Percentiles rank a stretch among this genome's conserved stretches.
Conservation (phyloP, 805 yeast species). For the Candida nonsorbophila region DNA sequence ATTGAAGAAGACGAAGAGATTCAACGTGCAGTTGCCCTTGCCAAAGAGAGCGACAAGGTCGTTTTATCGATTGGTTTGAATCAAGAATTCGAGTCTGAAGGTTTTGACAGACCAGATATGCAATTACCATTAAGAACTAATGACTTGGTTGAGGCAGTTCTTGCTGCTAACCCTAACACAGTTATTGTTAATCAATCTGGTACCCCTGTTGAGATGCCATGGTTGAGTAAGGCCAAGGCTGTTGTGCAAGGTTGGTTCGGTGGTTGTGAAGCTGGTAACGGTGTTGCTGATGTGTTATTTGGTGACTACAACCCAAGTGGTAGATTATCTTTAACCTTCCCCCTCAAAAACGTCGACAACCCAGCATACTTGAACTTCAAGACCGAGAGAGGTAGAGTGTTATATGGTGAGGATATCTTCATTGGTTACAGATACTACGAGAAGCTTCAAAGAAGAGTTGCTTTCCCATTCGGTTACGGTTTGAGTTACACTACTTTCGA, state of each 20-base stretch:
- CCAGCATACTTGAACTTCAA: constrained; percentile 26
- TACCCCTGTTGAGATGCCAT: constrained; percentile 28
- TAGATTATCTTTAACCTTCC: constrained; percentile 29
- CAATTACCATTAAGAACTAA: constrained; percentile 18
- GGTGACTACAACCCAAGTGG: constrained; percentile 60
- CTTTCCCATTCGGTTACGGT: constrained; percentile 62
- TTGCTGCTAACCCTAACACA: constrained; percentile 23
- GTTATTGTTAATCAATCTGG: constrained; percentile 31
- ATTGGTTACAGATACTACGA: constrained; percentile 63
- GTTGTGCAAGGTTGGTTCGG: constrained; percentile 32
- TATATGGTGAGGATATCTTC: constrained; percentile 57
- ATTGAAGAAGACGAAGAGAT: constrained; percentile 22
- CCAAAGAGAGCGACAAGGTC: constrained; percentile 25
- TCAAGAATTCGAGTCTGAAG: constrained; percentile 29
- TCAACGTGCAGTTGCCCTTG: constrained; percentile 17
- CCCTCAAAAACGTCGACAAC: constrained; percentile 19
- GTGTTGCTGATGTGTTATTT: constrained; percentile 54
- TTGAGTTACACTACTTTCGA: constrained; percentile 52
- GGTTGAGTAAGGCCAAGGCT: constrained; percentile 18
- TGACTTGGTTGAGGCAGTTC: constrained; percentile 18
- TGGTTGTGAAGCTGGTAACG: constrained; percentile 54
- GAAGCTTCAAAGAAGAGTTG: constrained; percentile 40
- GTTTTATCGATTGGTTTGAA: constrained; percentile 24
- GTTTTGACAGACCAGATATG: constrained; percentile 25
- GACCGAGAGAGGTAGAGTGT: constrained; percentile 25